phyloP scores from a whole-genome alignment of 257 asterid genomes.

The Rubia yunnanensis region DNA sequence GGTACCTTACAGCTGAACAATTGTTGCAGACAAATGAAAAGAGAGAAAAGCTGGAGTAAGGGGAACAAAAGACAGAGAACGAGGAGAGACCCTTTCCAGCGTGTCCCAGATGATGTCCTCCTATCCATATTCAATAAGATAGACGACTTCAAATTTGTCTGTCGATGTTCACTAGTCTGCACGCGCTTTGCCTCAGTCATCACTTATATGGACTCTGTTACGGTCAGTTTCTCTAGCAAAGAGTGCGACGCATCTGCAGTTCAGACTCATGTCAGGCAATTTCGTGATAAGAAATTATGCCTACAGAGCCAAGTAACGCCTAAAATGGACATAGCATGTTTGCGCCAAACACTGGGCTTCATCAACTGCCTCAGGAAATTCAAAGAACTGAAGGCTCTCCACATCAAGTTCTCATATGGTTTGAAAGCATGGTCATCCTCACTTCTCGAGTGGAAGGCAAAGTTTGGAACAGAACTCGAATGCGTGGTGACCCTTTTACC shows the following conservation, averaged over 20 bases:
- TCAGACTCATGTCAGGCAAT: not conserved
- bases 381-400: slow-evolving; percentile 14
- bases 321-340: slow-evolving; percentile 6
- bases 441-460: slow-evolving; percentile 8
- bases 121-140: slow-evolving; percentile 16
- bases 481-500: slow-evolving; percentile 8
- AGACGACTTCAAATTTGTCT: slow-evolving; percentile 18
- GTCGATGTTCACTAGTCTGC: slow-evolving; percentile 21
- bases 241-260: slow-evolving; percentile 3
- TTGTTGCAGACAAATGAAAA: not conserved
- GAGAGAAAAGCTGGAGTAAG: too few species aligned
- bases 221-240: slow-evolving; percentile 9
- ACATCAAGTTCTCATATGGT: slow-evolving; percentile 16
- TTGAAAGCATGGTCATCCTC: not conserved
- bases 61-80: not conserved
- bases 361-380: slow-evolving; percentile 19
- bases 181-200: slow-evolving; percentile 13
- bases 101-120: slow-evolving; percentile 17
- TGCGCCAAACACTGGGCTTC: slow-evolving; percentile 14
- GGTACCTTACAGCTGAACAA: not conserved
- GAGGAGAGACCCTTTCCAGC: slow-evolving; percentile 4
- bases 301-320: slow-evolving; percentile 10
- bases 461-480: slow-evolving; percentile 8
- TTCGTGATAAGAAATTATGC: slow-evolving; percentile 1
- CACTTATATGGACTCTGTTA: slow-evolving; percentile 4